Conservation (phyloP, 768 basidiomycete genomes). For the Suillus clintonianus region DNA sequence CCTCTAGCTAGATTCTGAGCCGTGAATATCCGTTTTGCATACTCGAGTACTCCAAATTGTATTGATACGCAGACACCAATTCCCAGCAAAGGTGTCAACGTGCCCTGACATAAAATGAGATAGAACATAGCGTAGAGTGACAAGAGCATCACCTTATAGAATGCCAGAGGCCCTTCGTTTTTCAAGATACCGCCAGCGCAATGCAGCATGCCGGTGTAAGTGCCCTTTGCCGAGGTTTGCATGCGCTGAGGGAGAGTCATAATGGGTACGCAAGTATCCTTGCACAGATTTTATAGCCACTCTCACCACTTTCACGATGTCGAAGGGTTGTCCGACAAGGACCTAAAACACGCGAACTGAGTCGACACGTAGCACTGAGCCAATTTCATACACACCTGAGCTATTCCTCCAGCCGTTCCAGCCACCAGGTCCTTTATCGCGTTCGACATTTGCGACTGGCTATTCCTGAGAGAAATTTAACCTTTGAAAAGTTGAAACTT, state of each 20-base stretch:
- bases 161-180: constrained; percentile 90
- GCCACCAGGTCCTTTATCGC: constrained; percentile 87
- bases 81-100: constrained; percentile 84
- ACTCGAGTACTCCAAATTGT: constrained; percentile 90
- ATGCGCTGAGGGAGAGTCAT: constrained; percentile 61
- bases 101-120: constrained; percentile 57
- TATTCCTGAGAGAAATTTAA: constrained; percentile 11
- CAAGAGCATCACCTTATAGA: constrained; percentile 75
- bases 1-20: constrained; percentile 59
- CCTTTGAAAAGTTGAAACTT: neutral
- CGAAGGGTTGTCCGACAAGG: constrained; percentile 91
- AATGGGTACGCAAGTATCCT: constrained; percentile 11
- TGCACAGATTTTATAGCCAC: neutral
- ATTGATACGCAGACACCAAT: constrained; percentile 96
- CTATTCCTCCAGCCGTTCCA: constrained; percentile 89
- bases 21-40: constrained; percentile 78
- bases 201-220: constrained; percentile 84
- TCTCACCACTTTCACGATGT: constrained; percentile 95
- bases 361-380: neutral
- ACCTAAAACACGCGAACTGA: constrained; percentile 48
- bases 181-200: constrained; percentile 90
- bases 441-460: constrained; percentile 38
- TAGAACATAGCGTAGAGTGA: neutral
- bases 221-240: constrained; percentile 91
- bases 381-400: constrained; percentile 55